Percentiles rank a stretch among this genome's conserved stretches.
Conservation (phyloP, 225 moss, liverwort and hornwort genomes). For the Ulota crispa region DNA sequence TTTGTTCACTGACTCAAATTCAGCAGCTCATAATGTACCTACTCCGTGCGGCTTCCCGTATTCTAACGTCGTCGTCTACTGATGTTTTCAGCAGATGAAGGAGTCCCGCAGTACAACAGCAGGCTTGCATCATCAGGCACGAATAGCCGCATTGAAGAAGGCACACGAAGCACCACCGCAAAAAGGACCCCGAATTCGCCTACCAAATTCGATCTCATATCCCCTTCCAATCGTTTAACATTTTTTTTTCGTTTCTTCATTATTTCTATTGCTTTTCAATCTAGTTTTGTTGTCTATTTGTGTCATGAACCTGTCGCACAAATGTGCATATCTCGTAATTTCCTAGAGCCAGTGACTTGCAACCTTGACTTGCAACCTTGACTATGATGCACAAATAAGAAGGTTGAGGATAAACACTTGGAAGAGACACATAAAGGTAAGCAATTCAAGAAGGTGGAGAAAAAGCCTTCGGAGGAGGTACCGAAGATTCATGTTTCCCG, state of each 20-base stretch:
- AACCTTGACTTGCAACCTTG: constrained; percentile 58
- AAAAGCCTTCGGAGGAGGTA: constrained; percentile 22
- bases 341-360: background rate
- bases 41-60: background rate
- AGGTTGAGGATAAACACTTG: constrained; percentile 36
- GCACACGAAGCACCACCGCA: constrained; percentile 47
- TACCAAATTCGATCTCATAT: constrained; percentile 64
- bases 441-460: constrained; percentile 40
- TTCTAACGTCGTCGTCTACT: background rate
- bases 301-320: background rate
- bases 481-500: constrained; percentile 11
- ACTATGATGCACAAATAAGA: constrained; percentile 44
- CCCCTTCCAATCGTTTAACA: constrained; percentile 24
- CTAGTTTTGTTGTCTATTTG: background rate
- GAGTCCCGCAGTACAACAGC: constrained; percentile 33
- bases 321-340: background rate
- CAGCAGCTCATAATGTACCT: background rate
- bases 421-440: constrained; percentile 37
- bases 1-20: background rate
- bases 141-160: constrained; percentile 50
- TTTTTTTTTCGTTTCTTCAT: background rate
- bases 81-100: constrained; percentile 25
- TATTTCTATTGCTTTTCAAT: background rate
- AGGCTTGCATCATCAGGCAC: constrained; percentile 54
- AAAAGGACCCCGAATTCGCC: constrained; percentile 57